phyloP scores from a whole-genome alignment of 1,284 basidiomycete genomes.

The Ustilago vetiveriae region DNA sequence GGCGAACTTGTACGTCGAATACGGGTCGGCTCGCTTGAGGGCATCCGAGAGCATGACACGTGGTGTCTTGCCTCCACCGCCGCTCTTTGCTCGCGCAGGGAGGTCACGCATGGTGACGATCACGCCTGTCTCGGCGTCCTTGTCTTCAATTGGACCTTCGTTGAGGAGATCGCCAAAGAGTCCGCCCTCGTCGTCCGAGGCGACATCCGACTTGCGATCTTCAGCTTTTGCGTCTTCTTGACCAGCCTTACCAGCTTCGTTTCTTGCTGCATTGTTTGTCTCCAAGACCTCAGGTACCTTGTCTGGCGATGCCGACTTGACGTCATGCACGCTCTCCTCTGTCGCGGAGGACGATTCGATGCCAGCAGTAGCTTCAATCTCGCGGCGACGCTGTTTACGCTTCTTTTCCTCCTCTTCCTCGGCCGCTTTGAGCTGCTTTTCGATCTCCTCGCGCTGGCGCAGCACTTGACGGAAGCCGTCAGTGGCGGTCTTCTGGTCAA shows the following conservation, averaged over 20 bases:
- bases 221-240: constrained; percentile 3
- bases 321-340: not conserved
- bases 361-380: constrained; percentile 69
- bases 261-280: not conserved
- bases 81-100: constrained; percentile 54
- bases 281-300: not conserved
- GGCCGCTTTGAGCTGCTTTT: constrained; percentile 45
- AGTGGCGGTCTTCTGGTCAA: constrained; percentile 50
- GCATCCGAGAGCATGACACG: constrained; percentile 58
- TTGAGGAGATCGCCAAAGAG: constrained; percentile 82
- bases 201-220: constrained; percentile 14
- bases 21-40: constrained; percentile 73
- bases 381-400: constrained; percentile 69
- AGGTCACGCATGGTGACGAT: constrained; percentile 44
- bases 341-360: constrained; percentile 6
- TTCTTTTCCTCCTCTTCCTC: constrained; percentile 49
- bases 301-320: not conserved
- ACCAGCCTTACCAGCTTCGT: not conserved
- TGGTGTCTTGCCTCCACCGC: constrained; percentile 56
- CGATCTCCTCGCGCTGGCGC: constrained; percentile 48
- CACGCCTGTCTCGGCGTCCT: constrained; percentile 43
- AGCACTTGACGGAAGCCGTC: constrained; percentile 52
- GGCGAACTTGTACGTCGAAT: constrained; percentile 77
- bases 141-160: constrained; percentile 78
- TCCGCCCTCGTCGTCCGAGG: constrained; percentile 70